Evolutionary conservation across 139 green algal species (phyloP), one percentile per base, ranked within the genome.

Genomic region (Pleodorina starrii): DNA sequence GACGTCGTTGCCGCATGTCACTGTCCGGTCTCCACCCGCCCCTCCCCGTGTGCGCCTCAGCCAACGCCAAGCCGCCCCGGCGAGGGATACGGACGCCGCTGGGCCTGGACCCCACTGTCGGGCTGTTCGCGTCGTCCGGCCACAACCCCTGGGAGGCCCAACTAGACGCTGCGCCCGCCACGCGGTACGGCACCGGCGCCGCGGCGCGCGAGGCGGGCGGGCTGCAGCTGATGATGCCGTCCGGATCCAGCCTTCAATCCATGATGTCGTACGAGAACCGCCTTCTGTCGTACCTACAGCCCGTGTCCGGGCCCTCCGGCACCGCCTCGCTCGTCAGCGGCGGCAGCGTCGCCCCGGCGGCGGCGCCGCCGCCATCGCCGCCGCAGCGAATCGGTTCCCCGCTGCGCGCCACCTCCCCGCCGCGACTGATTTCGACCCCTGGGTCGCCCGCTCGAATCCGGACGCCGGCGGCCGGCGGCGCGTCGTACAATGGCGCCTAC

Each of bases 101-200:
- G n/a, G n/a, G n/a, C n/a, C n/a, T n/a, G n/a, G n/a, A n/a, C n/a
- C n/a, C n/a, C n/a, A n/a, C n/a, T n/a, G n/a, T n/a, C n/a, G n/a
- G n/a, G n/a, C n/a, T n/a, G n/a, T n/a, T n/a, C n/a, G n/a, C n/a
- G n/a, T n/a, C 21, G 4, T 83, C 73, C 68, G 66, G 69, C 0
- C 1, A 43, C 78, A 92, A 91, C 71, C 90, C 90, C 12, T 92
- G 79, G 86, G 90, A 92, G 85, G 71, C 85, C 5, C 51, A 89
- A 14, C 50, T 87, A 21, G 90, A 92, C 10, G 90, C 84, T 0
- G 59, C 63, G 12, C 90, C 90, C 29, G 85, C 90, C 29, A 76
- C 69, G 0, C 85, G 90, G 4, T 80, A 80, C 75, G 19, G 57
- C 43, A n/a, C 0, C 48, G 54, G 14, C 60, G 40, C 38, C 2